Base-by-base conservation (phyloP, 2,329 filamentous ascomycete species). In the Triangularia verruculosa region DNA sequence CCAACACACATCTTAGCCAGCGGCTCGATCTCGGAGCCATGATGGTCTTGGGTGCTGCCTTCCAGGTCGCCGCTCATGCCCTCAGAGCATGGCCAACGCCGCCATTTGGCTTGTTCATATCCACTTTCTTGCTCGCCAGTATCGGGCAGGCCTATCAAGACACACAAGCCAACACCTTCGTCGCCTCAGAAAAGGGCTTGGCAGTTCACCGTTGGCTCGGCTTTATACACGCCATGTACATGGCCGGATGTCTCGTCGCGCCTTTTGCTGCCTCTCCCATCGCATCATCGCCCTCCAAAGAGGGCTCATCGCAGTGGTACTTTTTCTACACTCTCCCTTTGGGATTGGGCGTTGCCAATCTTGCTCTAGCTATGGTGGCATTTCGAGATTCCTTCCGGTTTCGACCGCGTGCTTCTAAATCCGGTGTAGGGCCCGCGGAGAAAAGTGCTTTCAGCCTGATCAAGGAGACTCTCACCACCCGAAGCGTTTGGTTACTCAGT, bases 131-230 rank as follows among this genome's bases (percentile, higher is more conserved):
- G 72, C 65, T 89, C 7, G 81, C 83, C 0, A 82, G 82, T 9
- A 69, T 87, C 0, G 86, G 87, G 0, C 85, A 88, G 71, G 87
- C 83, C 0, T 88, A 83, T 62, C 85, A 89, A 64, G 87, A 90
- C 66, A 82, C 86, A 0, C 84, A 88, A 22, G 81, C 83, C 1
- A 89, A 90, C 63, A 84, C 85, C 0, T 89, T 85, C 63, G 85
- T 88, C 0, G 79, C 82, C 0, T 77, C 79, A 0, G 72, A 82
- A 0, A 78, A 78, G 15, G 75, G 74, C 0, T 3, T 20, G 3
- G 51, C 20, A 11, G 82, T 85, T 0, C 85, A 89, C 69, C 76
- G 85, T 4, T 88, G 85, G 82, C 76, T 89, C 0, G 83, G 85
- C 0, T 83, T 88, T 61, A 86, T 89, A 15, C 87, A 89, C 66